These are phyloP conservation scores for Penicillium aurantiogriseum DNA, from an alignment of 2,329 filamentous ascomycete genomes.

Conservation along the genomic window DNA sequence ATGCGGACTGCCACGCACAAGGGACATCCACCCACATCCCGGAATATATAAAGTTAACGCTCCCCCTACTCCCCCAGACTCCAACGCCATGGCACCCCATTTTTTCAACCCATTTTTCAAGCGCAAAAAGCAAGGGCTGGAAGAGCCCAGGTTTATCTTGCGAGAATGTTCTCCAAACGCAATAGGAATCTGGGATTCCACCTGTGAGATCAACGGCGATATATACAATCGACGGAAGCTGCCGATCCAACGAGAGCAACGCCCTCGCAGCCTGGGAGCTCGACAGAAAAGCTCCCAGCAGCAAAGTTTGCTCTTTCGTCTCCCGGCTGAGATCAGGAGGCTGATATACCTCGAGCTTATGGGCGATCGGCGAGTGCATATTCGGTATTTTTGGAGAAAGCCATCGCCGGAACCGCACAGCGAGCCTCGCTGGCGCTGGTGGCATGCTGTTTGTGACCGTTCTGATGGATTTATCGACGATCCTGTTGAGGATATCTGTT, in stretches of 20 bases:
- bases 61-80: neutral
- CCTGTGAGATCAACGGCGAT: neutral
- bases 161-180: neutral
- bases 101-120: neutral
- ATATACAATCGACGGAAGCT: neutral
- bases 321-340: neutral
- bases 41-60: too few relatives aligned
- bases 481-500: neutral
- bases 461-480: neutral
- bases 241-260: neutral
- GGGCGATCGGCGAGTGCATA: neutral
- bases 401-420: neutral
- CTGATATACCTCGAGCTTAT: neutral
- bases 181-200: neutral
- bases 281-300: neutral
- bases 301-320: neutral
- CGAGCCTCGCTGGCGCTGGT: neutral
- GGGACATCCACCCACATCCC: too few relatives aligned
- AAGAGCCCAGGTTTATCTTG: neutral
- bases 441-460: neutral
- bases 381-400: neutral
- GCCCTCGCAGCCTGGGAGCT: neutral
- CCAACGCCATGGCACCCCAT: neutral
- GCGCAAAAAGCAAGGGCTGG: neutral
- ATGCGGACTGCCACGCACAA: too few relatives aligned